Conservation (phyloP, 192 early-diverging fungal species). For the Umbelopsis vinacea region DNA sequence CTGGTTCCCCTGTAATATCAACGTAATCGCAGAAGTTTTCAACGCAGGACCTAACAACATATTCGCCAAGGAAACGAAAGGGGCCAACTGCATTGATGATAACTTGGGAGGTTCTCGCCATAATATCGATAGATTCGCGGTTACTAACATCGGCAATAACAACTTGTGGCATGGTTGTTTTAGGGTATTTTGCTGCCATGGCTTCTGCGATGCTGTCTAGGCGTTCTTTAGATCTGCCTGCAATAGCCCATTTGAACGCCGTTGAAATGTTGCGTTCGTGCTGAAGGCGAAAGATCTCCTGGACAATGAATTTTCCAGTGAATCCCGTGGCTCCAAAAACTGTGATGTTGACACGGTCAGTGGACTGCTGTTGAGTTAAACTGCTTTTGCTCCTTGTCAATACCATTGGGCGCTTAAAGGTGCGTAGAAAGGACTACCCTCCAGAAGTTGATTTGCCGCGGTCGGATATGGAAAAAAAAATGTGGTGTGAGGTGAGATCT, state of each 20-base stretch:
- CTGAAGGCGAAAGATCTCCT: conserved; percentile 40
- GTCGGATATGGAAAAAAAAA: conserved; percentile 12
- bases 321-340: conserved; percentile 68
- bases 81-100: conserved; percentile 68
- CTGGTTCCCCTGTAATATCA: conserved; percentile 65
- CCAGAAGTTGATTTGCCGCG: background rate
- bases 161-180: conserved; percentile 32
- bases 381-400: conserved; percentile 14
- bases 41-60: conserved; percentile 64
- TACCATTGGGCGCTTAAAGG: background rate
- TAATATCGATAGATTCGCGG: conserved; percentile 29
- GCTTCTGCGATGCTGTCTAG: conserved; percentile 26
- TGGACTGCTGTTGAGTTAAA: background rate
- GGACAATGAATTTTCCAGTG: conserved; percentile 56
- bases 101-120: conserved; percentile 35
- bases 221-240: conserved; percentile 23
- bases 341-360: conserved; percentile 43
- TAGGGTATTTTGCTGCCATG: conserved; percentile 21
- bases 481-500: conserved; percentile 2
- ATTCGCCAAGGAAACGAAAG: conserved; percentile 67
- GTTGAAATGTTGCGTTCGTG: conserved; percentile 13
- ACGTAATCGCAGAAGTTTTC: conserved; percentile 58
- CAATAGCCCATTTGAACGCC: conserved; percentile 38
- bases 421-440: background rate
- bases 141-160: conserved; percentile 51